Conservation (phyloP, 83 land plant genomes). For the Diphasiastrum complanatum region DNA sequence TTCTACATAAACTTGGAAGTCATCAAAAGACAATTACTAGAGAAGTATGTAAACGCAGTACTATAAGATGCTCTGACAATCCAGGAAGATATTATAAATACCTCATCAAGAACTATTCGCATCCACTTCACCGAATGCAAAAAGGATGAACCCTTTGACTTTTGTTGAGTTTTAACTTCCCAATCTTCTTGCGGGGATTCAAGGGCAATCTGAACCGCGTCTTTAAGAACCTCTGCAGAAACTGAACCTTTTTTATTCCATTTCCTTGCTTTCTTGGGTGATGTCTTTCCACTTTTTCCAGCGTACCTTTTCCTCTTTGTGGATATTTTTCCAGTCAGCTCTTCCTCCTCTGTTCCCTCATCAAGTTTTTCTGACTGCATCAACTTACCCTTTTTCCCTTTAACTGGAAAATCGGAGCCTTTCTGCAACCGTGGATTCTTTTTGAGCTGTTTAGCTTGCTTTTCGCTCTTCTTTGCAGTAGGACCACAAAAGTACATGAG, state of each 20-base stretch:
- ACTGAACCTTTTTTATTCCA: too few species aligned
- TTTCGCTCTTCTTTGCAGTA: conserved; percentile 51
- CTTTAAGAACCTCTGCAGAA: background rate
- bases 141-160: conserved; percentile 29
- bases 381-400: background rate
- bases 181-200: conserved; percentile 4
- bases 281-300: too few species aligned
- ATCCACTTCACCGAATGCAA: conserved; percentile 81
- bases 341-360: too few species aligned
- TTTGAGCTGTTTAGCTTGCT: conserved; percentile 64
- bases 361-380: conserved; percentile 2
- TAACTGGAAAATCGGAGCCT: background rate
- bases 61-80: too few species aligned
- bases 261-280: too few species aligned
- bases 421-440: conserved; percentile 15
- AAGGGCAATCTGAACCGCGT: background rate
- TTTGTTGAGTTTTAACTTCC: background rate
- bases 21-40: too few species aligned
- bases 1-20: too few species aligned
- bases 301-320: too few species aligned
- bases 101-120: conserved; percentile 91
- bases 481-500: conserved; percentile 74
- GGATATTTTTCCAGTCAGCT: too few species aligned
- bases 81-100: conserved; percentile 13
- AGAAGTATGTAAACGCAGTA: too few species aligned